These are phyloP conservation scores for Sesbania bispinosa DNA, from an alignment of 306 rosid genomes.

Conservation along the genomic window DNA sequence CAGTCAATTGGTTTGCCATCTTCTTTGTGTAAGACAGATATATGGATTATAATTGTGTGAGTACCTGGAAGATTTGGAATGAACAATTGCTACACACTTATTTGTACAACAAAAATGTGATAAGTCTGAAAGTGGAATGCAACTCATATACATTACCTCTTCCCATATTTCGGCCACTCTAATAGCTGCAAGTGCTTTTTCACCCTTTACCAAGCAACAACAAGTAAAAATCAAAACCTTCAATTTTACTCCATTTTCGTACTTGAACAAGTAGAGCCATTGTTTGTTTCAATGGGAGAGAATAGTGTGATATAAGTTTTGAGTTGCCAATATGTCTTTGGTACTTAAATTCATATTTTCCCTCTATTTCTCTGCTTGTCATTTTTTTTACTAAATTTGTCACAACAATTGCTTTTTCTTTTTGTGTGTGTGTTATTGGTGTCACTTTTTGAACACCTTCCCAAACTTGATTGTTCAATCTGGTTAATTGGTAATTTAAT, in stretches of 20 bases:
- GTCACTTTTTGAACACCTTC: background rate
- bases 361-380: background rate
- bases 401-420: background rate
- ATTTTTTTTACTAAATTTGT: background rate
- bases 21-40: too few species aligned
- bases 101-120: too few species aligned
- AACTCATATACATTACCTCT: too few species aligned
- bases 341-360: background rate
- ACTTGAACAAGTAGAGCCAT: background rate
- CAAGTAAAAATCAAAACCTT: background rate
- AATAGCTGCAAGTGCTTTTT: background rate
- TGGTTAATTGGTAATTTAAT: background rate
- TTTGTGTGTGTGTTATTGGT: background rate
- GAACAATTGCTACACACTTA: too few species aligned
- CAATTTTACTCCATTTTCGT: background rate
- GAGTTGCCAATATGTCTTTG: background rate
- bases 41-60: too few species aligned
- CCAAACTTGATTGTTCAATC: slow-evolving; percentile 19
- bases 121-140: too few species aligned
- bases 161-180: background rate
- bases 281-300: background rate
- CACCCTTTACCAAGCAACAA: background rate
- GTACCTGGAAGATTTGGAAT: too few species aligned
- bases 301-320: background rate
- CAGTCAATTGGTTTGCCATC: too few species aligned